These are phyloP conservation scores for Candida mattraensis DNA, from an alignment of 805 yeast genomes.

Conservation along the genomic window DNA sequence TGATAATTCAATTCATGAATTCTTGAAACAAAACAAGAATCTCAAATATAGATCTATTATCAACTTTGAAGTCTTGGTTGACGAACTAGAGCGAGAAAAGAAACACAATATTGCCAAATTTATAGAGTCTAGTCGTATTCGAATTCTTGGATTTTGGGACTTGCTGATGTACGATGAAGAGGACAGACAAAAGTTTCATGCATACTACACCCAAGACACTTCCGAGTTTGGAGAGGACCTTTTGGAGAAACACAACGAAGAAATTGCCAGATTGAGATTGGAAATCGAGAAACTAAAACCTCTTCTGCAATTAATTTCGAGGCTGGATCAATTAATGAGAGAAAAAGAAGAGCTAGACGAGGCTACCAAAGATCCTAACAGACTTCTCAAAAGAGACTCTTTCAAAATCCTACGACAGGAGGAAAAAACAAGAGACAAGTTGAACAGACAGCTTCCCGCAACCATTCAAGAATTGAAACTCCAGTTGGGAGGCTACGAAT, in stretches of 20 bases:
- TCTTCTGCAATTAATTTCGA: slow-evolving; percentile 54
- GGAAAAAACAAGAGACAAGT: slow-evolving; percentile 68
- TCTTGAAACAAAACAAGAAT: slow-evolving; percentile 43
- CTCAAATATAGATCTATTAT: slow-evolving; percentile 48
- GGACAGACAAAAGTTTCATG: slow-evolving; percentile 49
- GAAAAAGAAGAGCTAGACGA: slow-evolving; percentile 66
- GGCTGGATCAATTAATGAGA: slow-evolving; percentile 51
- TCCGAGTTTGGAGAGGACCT: slow-evolving; percentile 53
- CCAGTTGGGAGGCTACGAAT: slow-evolving; percentile 50
- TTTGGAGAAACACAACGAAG: slow-evolving; percentile 62
- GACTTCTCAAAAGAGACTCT: slow-evolving; percentile 72
- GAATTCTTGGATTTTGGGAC: slow-evolving; percentile 64
- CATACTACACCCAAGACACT: slow-evolving; percentile 38
- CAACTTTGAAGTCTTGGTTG: slow-evolving; percentile 54
- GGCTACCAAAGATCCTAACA: slow-evolving; percentile 75
- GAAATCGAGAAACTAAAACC: slow-evolving; percentile 53
- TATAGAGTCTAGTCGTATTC: slow-evolving; percentile 58
- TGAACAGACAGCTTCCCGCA: slow-evolving; percentile 68
- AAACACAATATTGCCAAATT: slow-evolving; percentile 65
- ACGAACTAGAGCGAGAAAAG: slow-evolving; percentile 58
- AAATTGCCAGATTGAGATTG: slow-evolving; percentile 50
- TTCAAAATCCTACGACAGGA: slow-evolving; percentile 79
- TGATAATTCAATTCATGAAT: slow-evolving; percentile 30
- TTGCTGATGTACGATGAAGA: slow-evolving; percentile 55
- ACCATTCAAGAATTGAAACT: slow-evolving; percentile 51